Percentiles rank a stretch among this genome's conserved stretches.
Evolutionary conservation across 2,329 filamentous ascomycete species (phyloP).

Genomic region (Clarireedia paspali): DNA sequence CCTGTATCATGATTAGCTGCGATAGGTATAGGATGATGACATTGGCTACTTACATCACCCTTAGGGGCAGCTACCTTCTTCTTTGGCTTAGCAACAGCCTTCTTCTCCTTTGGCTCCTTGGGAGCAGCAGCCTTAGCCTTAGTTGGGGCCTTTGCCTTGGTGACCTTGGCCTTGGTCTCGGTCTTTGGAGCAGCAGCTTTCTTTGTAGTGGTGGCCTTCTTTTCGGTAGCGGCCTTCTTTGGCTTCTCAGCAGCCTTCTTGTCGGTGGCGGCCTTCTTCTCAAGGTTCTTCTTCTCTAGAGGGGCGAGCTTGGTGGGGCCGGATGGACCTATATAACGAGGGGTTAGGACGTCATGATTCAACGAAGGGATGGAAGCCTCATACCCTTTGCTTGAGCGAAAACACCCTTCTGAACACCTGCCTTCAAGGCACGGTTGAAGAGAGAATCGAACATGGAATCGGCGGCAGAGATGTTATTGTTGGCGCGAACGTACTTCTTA

Average conservation of each 20-base stretch:
- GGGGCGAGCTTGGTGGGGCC: slow-evolving; percentile 60
- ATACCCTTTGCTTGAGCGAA: slow-evolving; percentile 67
- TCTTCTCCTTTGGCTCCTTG: slow-evolving; percentile 19
- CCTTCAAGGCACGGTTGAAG: slow-evolving; percentile 62
- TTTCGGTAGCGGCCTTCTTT: slow-evolving; percentile 24
- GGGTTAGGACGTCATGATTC: slow-evolving; percentile 19
- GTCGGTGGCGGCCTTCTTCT: slow-evolving; percentile 19
- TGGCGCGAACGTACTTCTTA: slow-evolving; percentile 67
- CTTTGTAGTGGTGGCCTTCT: slow-evolving; percentile 31
- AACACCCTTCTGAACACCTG: slow-evolving; percentile 59
- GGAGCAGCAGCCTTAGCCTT: slow-evolving; percentile 35
- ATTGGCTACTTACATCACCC: slow-evolving; percentile 17
- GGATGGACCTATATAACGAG: slow-evolving; percentile 46
- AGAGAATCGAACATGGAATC: slow-evolving; percentile 55
- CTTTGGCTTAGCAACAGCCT: slow-evolving; percentile 28
- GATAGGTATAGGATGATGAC: neutral
- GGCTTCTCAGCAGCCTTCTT: slow-evolving; percentile 30
- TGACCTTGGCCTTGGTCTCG: slow-evolving; percentile 33
- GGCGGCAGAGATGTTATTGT: slow-evolving; percentile 56
- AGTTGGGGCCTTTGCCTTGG: slow-evolving; percentile 39
- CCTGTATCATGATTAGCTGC: slow-evolving; percentile 35
- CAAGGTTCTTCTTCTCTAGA: slow-evolving; percentile 12
- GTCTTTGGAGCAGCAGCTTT: slow-evolving; percentile 31
- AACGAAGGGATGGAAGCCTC: slow-evolving; percentile 26
- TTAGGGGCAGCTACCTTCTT: slow-evolving; percentile 21